Base-by-base conservation (phyloP, 108 stramenopile species). In the Aurantiochytrium sp. region DNA sequence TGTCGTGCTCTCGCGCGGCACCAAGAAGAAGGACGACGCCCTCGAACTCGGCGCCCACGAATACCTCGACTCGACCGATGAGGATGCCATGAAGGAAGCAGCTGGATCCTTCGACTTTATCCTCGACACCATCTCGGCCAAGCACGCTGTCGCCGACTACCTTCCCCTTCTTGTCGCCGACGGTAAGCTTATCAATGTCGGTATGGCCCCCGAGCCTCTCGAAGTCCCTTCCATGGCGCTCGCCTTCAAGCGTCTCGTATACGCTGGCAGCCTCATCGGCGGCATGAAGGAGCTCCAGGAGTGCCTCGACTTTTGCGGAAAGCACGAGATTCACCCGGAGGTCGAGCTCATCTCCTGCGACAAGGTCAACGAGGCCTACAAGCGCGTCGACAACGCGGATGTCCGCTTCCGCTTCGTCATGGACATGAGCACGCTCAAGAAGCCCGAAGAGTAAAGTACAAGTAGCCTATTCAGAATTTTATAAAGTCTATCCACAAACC, bases 251-350 rank as follows among this genome's bases (percentile, higher is more conserved):
- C 72, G 60, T 23, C 43, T 44, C 49, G 45, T 44, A 18, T 53
- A 92, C 64, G 93, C 87, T 42, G 92, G 92, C 14, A 89, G 89
- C 60, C 51, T 93, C 60, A 88, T 95, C 87, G 94, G 95, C 58
- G 95, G 95, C 88, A 88, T 93, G 18, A 60, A 59, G 25, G 94
- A 92, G 72, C 92, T 91, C 21, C 93, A 94, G 87, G 89, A 93
- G 83, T 89, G 94, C 91, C 43, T 95, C 16, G 93, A 94, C 23
- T 93, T 95, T 59, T 95, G 93, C 72, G 93, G 92, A 6, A 5
- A 69, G 35, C 89, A 95, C 51, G 83, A 92, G 5, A 92, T 95
- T 58, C 88, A 87, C 88, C 90, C 91, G 3, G 92, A 95, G 19
- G 87, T 91, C 29, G 90, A 93, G 51, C 44, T 95, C 16, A 60